These are phyloP conservation scores for Coffea humblotiana DNA, from an alignment of 305 asterid genomes.

Conservation along the genomic window DNA sequence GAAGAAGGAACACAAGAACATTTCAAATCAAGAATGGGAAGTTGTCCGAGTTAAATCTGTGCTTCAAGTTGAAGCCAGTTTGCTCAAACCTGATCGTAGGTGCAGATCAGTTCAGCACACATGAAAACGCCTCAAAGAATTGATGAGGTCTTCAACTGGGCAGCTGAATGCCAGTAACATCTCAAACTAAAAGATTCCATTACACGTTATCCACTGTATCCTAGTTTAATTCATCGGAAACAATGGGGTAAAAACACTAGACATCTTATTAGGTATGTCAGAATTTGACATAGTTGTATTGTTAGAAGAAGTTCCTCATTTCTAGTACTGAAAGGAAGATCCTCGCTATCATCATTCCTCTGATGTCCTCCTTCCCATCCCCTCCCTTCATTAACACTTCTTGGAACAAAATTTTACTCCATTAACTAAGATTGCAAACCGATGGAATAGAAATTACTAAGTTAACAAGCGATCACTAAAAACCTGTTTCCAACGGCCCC, in stretches of 20 bases:
- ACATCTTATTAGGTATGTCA: no score
- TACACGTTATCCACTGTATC: background rate
- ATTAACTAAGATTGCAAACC: background rate
- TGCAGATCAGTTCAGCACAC: background rate
- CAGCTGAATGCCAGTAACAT: background rate
- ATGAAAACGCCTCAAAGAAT: background rate
- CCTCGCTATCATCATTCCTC: background rate
- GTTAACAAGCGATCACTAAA: background rate
- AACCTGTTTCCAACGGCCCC: conserved; percentile 97
- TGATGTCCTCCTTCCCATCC: background rate
- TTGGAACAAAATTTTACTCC: no score
- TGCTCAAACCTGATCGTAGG: background rate
- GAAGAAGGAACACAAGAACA: background rate
- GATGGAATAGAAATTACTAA: background rate
- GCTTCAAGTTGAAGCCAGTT: conserved; percentile 1
- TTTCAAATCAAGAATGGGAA: conserved; percentile 8
- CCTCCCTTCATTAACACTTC: background rate
- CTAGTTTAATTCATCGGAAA: background rate
- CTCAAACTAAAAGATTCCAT: background rate
- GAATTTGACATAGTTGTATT: no score
- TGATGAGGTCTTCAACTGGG: background rate
- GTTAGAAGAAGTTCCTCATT: no score
- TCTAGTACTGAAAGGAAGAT: background rate
- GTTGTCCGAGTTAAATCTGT: background rate
- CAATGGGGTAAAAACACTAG: no score